These are phyloP conservation scores for Magnusiomyces paraingens DNA, from an alignment of 1,139 yeast genomes.

Conservation along the genomic window DNA sequence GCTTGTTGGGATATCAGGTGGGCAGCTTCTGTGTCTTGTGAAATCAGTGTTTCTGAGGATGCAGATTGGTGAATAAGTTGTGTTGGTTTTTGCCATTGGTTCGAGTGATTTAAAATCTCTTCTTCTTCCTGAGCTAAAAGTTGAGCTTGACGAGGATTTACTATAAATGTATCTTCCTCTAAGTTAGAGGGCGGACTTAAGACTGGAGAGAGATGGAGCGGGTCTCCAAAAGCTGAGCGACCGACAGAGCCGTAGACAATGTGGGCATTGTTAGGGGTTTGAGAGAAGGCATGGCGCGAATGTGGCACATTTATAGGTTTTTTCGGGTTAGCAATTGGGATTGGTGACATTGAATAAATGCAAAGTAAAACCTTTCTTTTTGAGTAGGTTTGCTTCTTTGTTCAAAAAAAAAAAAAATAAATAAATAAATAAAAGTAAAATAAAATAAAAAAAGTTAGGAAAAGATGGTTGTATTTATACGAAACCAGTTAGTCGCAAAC, in stretches of 20 bases:
- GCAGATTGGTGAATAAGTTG: constrained; percentile 1
- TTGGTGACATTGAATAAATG: neutral
- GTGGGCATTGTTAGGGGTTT: constrained; percentile 11
- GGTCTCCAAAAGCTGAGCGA: constrained; percentile 24
- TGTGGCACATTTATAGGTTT: constrained; percentile 3
- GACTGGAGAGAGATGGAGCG: constrained; percentile 4
- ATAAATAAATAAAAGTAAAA: neutral
- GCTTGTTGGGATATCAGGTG: neutral
- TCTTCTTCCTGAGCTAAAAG: constrained; percentile 2
- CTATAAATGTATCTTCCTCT: neutral
- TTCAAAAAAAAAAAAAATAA: neutral
- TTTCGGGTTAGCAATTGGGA: constrained; percentile 2
- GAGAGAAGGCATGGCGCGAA: constrained; percentile 11
- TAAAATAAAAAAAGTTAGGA: neutral
- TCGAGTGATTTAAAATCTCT: neutral
- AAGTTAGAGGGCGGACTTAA: neutral
- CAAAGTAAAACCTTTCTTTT: neutral
- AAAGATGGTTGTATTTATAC: neutral
- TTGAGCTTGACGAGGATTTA: neutral
- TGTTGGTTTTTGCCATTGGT: neutral
- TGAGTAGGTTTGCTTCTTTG: neutral
- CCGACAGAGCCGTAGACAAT: constrained; percentile 29
- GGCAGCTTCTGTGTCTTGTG: neutral
- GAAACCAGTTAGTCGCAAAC: neutral
- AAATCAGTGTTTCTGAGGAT: neutral